Percentiles rank a stretch among this genome's conserved stretches.
These are phyloP conservation scores for Nothomitra cinnamomea DNA, from an alignment of 2,329 filamentous ascomycete species.

Conservation along the genomic window DNA sequence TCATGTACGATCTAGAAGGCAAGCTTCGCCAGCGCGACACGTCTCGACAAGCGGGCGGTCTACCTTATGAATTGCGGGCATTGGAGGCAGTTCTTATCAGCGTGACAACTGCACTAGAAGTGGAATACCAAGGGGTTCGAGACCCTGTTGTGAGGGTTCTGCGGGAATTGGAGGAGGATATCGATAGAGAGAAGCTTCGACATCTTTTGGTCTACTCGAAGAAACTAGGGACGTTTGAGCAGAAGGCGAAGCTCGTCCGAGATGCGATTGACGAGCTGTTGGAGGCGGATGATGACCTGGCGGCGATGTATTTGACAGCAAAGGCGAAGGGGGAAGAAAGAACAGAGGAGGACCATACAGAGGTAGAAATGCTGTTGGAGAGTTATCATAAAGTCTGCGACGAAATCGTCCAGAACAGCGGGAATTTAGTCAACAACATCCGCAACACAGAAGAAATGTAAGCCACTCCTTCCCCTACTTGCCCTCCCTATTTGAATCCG, in stretches of 20 bases:
- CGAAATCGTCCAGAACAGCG: conserved; percentile 90
- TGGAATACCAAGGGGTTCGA: conserved; percentile 83
- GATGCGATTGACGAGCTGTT: conserved; percentile 91
- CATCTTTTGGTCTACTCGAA: conserved; percentile 88
- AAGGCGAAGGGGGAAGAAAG: conserved; percentile 58
- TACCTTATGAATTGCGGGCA: conserved; percentile 92
- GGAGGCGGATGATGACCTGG: conserved; percentile 88
- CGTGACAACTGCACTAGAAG: conserved; percentile 79
- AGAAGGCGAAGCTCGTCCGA: conserved; percentile 83
- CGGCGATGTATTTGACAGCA: conserved; percentile 89
- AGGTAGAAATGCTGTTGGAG: conserved; percentile 91
- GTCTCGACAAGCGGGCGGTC: conserved; percentile 37
- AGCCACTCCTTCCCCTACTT: conserved; percentile 20
- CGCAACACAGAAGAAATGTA: conserved; percentile 98
- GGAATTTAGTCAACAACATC: conserved; percentile 85
- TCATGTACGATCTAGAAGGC: conserved; percentile 93
- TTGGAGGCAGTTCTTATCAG: conserved; percentile 90
- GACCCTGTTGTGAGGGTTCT: conserved; percentile 84
- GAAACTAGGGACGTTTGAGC: conserved; percentile 89
- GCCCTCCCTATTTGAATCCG: not conserved
- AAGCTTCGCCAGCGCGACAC: conserved; percentile 69
- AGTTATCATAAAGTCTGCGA: conserved; percentile 97
- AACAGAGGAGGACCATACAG: conserved; percentile 75
- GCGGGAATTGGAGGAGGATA: conserved; percentile 85
- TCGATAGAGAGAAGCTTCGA: conserved; percentile 83